phyloP scores from a whole-genome alignment of 208 protist species.

The Crithidia thermophila region DNA sequence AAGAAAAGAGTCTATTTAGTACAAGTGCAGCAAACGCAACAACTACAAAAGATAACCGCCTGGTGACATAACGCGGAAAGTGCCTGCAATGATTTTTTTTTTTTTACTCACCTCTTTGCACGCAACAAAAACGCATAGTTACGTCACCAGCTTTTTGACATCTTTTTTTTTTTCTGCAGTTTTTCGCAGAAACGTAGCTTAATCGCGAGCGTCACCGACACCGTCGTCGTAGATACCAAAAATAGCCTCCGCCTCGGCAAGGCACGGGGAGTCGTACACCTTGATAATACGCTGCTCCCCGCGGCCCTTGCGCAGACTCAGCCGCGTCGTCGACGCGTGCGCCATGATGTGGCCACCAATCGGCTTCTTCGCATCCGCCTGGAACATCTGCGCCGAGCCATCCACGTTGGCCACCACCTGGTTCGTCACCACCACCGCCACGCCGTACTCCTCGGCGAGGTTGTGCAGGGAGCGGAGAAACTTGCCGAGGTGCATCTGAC shows the following conservation, averaged over 20 bases:
- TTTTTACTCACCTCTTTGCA: background rate
- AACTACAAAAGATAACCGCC: too few species aligned
- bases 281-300: constrained; percentile 99
- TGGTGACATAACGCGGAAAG: too few species aligned
- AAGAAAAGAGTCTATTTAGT: background rate
- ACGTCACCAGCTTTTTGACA: background rate
- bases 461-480: constrained; percentile 98
- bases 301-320: constrained; percentile 99
- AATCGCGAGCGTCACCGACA: constrained; percentile 97
- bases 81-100: too few species aligned
- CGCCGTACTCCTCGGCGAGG: constrained; percentile 98
- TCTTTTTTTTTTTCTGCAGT: background rate
- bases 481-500: constrained; percentile 99
- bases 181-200: background rate
- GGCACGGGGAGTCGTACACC: constrained; percentile 99
- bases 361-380: constrained; percentile 98
- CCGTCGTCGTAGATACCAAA: constrained; percentile 98
- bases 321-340: constrained; percentile 99
- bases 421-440: constrained; percentile 99
- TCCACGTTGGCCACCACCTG: constrained; percentile 99
- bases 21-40: background rate
- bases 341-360: constrained; percentile 99
- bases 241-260: constrained; percentile 98
- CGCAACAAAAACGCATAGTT: background rate
- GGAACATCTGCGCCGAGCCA: constrained; percentile 96